A percentile compares a stretch with the other conserved stretches of the same genome.
These are phyloP conservation scores for Amanita muscaria DNA, from an alignment of 768 basidiomycete genomes.

Conservation along the genomic window DNA sequence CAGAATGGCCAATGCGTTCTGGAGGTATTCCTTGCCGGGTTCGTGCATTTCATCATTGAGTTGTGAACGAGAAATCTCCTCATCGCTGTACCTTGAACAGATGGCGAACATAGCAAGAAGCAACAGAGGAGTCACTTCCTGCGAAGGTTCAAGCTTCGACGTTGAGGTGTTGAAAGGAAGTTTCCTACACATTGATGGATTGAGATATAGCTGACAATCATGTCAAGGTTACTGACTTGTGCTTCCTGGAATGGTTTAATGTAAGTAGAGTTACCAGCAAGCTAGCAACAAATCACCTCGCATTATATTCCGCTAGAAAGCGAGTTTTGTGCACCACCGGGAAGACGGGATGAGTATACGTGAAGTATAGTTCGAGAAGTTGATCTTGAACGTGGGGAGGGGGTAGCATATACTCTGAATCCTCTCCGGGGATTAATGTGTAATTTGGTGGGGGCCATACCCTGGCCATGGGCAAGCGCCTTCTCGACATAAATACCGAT, in stretches of 20 bases:
- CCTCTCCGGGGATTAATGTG: constrained; percentile 32
- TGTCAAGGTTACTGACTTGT: not conserved
- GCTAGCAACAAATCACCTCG: constrained; percentile 27
- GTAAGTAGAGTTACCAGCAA: not conserved
- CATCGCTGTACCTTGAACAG: constrained; percentile 61
- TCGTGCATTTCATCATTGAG: constrained; percentile 50
- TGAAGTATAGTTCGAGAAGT: constrained; percentile 70
- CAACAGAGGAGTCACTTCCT: constrained; percentile 58
- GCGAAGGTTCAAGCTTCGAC: constrained; percentile 38
- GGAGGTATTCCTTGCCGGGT: constrained; percentile 55
- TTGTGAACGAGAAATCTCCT: constrained; percentile 30
- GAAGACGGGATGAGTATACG: constrained; percentile 75
- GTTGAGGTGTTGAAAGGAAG: constrained; percentile 4
- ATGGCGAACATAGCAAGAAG: constrained; percentile 78
- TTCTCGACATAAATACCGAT: constrained; percentile 17
- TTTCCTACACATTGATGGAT: not conserved
- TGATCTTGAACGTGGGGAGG: constrained; percentile 53
- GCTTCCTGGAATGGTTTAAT: not conserved
- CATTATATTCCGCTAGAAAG: constrained; percentile 57
- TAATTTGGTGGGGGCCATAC: constrained; percentile 59
- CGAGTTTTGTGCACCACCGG: constrained; percentile 70
- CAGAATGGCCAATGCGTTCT: constrained; percentile 52
- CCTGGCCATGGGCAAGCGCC: constrained; percentile 66
- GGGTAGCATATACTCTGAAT: constrained; percentile 47
- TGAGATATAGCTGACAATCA: not conserved